Evolutionary conservation across 495 filamentous ascomycete species (phyloP), one percentile per base, ranked within the genome.

Genomic region (Evernia prunastri): DNA sequence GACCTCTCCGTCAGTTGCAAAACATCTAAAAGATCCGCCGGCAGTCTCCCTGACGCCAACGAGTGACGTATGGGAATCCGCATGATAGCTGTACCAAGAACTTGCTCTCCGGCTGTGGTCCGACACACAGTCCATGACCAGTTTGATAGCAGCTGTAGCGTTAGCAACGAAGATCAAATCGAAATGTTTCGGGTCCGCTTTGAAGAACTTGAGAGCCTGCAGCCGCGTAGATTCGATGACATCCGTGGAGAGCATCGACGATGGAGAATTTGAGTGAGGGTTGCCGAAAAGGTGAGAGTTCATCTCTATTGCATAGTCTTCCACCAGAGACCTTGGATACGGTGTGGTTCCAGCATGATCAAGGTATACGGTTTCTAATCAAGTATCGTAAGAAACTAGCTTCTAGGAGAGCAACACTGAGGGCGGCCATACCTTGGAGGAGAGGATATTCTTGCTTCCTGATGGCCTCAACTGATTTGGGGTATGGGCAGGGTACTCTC

Each of bases 271-370:
- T 0, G 89, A 91, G 69, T 92, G 89, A 9, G 89, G 89, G 68
- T 92, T 92, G 29, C 89, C 88, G 63, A 86, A 86, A 43, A 92
- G 79, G 65, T 81, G 81, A 4, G 77, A 63, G 11, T 78, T 73
- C 71, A 90, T 77, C 58, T 83, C 81, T 2, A 76, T 61, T 25
- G 83, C 80, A 72, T 89, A 88, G 18, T 78, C 72, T 23, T 81
- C 75, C 33, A 89, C 73, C 29, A 86, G 76, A 17, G 87, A 86
- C 69, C 76, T 82, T 25, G 88, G 81, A 64, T 88, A 89, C 47
- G 89, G 80, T 5, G 89, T 89, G n/a, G 88, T 82, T 23, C 89
- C 89, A 31, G 82, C 83, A 76, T 92, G 88, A 69, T 91, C 89
- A 35, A 92, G 84, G 73, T 92, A 92, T 4, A 74, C 77, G 68